phyloP scores from a whole-genome alignment of 2,329 filamentous ascomycete species.

The Kalaharituber pfeilii region DNA sequence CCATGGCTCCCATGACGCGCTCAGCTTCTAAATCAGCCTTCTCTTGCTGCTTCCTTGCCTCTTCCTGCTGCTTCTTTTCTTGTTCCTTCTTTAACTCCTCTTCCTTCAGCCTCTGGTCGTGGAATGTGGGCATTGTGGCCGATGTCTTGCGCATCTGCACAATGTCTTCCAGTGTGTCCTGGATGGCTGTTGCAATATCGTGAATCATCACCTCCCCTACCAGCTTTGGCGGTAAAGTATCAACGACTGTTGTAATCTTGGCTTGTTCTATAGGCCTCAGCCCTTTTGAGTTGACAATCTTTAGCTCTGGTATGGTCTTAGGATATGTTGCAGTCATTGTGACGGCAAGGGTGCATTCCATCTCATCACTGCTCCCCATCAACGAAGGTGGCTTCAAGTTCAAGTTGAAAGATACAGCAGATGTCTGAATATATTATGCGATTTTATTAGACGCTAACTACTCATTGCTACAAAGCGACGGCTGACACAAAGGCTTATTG shows the following conservation, averaged over 20 bases:
- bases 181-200: constrained; percentile 41
- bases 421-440: constrained; percentile 43
- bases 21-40: constrained; percentile 17
- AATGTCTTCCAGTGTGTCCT: constrained; percentile 69
- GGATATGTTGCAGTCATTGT: constrained; percentile 82
- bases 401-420: constrained; percentile 68
- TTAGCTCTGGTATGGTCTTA: constrained; percentile 38
- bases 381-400: constrained; percentile 50
- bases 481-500: constrained; percentile 10
- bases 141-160: constrained; percentile 55
- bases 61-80: constrained; percentile 38
- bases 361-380: constrained; percentile 39
- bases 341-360: constrained; percentile 44
- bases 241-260: constrained; percentile 49
- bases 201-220: constrained; percentile 49
- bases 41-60: constrained; percentile 21
- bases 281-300: constrained; percentile 9
- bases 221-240: constrained; percentile 48
- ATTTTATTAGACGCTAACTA: not conserved
- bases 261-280: constrained; percentile 23
- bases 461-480: not conserved
- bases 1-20: constrained; percentile 45
- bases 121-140: constrained; percentile 51
- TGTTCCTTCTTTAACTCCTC: constrained; percentile 30
- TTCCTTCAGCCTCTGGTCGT: constrained; percentile 36